A percentile compares a stretch with the other conserved stretches of the same genome.
These are phyloP conservation scores for Pyrrhoderma noxium DNA, from an alignment of 1,284 basidiomycete species.

Conservation along the genomic window DNA sequence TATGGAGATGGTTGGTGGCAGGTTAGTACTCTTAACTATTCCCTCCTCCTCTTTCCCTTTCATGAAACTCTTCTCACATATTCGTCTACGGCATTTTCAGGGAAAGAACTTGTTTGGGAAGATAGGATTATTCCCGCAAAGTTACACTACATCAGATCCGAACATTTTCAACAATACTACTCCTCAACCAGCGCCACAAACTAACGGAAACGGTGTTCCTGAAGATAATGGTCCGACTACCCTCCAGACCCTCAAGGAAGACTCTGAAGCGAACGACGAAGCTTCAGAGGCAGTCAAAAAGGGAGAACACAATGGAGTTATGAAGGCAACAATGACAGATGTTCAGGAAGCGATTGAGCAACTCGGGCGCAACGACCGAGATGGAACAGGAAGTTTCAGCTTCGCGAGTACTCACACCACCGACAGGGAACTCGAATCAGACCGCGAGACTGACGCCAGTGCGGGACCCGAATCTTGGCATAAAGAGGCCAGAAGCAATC, in stretches of 20 bases:
- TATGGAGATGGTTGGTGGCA: conserved; percentile 99
- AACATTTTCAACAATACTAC: conserved; percentile 19
- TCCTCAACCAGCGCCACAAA: conserved; percentile 22
- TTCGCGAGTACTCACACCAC: conserved; percentile 53
- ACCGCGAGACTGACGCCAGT: conserved; percentile 34
- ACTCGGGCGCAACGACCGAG: conserved; percentile 48
- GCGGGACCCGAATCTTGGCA: conserved; percentile 50
- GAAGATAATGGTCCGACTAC: conserved; percentile 17
- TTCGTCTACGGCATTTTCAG: conserved; percentile 33
- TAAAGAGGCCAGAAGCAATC: conserved; percentile 53
- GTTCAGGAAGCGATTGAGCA: conserved; percentile 83
- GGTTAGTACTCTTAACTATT: conserved; percentile 38
- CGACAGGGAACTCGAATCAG: conserved; percentile 49
- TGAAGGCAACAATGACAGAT: conserved; percentile 81
- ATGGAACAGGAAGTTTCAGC: conserved; percentile 62
- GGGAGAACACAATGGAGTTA: conserved; percentile 43
- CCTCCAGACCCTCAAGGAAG: conserved; percentile 19
- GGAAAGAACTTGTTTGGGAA: conserved; percentile 81
- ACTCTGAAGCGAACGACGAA: conserved; percentile 12
- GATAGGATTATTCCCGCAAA: conserved; percentile 85
- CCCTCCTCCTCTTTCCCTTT: conserved; percentile 11
- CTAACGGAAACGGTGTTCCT: conserved; percentile 18
- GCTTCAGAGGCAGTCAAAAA: conserved; percentile 19
- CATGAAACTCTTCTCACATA: conserved; percentile 20
- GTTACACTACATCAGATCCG: conserved; percentile 69